Evolutionary conservation across 148 eudicot genomes (phyloP).

Genomic region (Vaccinium vitisidaea): DNA sequence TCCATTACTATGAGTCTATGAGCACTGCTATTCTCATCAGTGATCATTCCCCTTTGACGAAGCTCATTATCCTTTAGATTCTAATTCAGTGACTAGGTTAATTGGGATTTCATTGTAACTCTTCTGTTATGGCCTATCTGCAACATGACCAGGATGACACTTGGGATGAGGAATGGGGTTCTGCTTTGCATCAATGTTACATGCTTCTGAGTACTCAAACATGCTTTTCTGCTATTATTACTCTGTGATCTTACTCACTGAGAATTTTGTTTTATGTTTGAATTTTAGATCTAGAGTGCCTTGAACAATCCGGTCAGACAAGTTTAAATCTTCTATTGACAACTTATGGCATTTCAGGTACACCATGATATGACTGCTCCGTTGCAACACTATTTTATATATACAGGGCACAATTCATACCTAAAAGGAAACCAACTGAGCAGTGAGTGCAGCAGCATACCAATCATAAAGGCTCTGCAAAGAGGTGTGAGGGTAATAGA

Average conservation of each 20-base stretch:
- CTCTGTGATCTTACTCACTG: neutral
- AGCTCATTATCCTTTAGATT: conserved; percentile 5
- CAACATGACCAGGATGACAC: neutral
- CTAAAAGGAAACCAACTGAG: conserved; percentile 89
- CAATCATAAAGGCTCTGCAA: conserved; percentile 80
- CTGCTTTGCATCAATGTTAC: neutral
- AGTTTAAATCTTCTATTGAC: conserved; percentile 23
- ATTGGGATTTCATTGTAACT: neutral
- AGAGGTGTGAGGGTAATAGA: conserved; percentile 92
- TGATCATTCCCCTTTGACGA: neutral
- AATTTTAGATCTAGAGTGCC: neutral
- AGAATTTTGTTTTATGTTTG: neutral
- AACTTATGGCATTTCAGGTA: conserved; percentile 58
- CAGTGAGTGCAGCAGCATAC: conserved; percentile 89
- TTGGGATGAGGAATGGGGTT: neutral
- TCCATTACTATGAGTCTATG: neutral
- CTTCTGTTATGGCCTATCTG: neutral
- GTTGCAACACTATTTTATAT: conserved; percentile 90
- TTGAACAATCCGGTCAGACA: neutral
- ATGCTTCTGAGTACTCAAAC: neutral
- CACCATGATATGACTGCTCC: conserved; percentile 99
- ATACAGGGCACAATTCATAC: conserved; percentile 95
- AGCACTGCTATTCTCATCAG: neutral
- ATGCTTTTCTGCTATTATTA: neutral
- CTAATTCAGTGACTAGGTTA: neutral